A percentile compares a stretch with the other conserved stretches of the same genome.
Conservation (phyloP, 2,329 filamentous ascomycete genomes). For the Claviceps capensis region DNA sequence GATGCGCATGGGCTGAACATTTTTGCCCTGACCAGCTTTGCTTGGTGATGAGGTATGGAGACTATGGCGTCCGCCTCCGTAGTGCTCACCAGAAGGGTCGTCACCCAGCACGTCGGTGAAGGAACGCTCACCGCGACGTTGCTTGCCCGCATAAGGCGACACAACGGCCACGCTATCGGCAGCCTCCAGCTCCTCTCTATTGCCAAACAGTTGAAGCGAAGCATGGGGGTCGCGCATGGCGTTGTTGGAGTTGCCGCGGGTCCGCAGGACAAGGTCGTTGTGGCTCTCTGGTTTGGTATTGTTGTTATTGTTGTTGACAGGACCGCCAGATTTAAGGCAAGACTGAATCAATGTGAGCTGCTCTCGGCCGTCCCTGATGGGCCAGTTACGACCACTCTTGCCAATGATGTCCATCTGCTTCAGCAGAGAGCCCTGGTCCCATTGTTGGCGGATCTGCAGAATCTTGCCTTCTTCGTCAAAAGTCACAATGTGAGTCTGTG, state of each 20-base stretch:
- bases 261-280: conserved; percentile 26
- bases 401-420: conserved; percentile 93
- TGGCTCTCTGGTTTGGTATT: conserved; percentile 18
- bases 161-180: conserved; percentile 33
- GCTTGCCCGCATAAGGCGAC: conserved; percentile 46
- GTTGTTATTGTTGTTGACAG: conserved; percentile 13
- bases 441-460: conserved; percentile 73
- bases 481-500: conserved; percentile 72
- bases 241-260: conserved; percentile 39
- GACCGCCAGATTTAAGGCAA: conserved; percentile 38
- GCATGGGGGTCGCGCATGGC: conserved; percentile 51
- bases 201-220: conserved; percentile 60
- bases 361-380: conserved; percentile 75
- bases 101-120: conserved; percentile 58
- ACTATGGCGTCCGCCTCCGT: conserved; percentile 29
- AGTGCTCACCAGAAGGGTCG: conserved; percentile 25
- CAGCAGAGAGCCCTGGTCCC: conserved; percentile 88
- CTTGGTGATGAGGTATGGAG: conserved; percentile 39
- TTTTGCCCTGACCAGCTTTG: conserved; percentile 42
- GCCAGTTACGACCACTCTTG: conserved; percentile 82
- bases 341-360: conserved; percentile 64
- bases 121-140: conserved; percentile 49
- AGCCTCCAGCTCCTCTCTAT: conserved; percentile 48
- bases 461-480: conserved; percentile 72
- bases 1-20: conserved; percentile 48